Percentiles rank a stretch among this genome's conserved stretches.
Evolutionary conservation across 2,329 filamentous ascomycete genomes (phyloP).

Genomic region (Dactylellina leptospora): DNA sequence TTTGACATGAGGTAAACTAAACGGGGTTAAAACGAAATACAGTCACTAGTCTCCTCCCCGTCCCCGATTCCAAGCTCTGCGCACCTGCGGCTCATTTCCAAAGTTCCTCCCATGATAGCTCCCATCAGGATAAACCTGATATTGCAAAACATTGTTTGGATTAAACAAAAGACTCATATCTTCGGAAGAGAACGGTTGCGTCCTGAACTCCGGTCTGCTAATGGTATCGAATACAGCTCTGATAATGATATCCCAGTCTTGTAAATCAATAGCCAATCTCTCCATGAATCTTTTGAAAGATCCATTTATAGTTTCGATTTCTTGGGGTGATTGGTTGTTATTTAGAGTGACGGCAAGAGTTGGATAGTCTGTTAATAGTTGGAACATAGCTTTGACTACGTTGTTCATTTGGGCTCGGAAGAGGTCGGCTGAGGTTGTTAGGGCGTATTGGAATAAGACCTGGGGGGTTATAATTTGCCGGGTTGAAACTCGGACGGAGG

Average conservation of each 20-base stretch:
- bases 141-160: background rate
- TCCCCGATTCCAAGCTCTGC: background rate
- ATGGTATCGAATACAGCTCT: background rate
- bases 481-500: background rate
- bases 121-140: background rate
- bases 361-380: background rate
- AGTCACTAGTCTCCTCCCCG: background rate
- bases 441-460: background rate
- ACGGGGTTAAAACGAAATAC: too few relatives aligned
- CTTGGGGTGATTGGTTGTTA: too few relatives aligned
- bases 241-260: background rate
- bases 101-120: background rate
- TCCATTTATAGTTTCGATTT: too few relatives aligned
- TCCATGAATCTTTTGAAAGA: too few relatives aligned
- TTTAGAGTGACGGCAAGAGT: background rate
- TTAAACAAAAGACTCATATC: background rate
- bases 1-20: too few relatives aligned
- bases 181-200: background rate
- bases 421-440: background rate
- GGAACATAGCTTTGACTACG: background rate
- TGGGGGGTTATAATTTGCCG: background rate
- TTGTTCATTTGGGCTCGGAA: background rate
- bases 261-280: background rate
- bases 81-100: background rate
- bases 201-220: background rate